A percentile compares a stretch with the other conserved stretches of the same genome.
Conservation (phyloP, 2,329 filamentous ascomycete genomes). For the Fusarium solani-melongenae region DNA sequence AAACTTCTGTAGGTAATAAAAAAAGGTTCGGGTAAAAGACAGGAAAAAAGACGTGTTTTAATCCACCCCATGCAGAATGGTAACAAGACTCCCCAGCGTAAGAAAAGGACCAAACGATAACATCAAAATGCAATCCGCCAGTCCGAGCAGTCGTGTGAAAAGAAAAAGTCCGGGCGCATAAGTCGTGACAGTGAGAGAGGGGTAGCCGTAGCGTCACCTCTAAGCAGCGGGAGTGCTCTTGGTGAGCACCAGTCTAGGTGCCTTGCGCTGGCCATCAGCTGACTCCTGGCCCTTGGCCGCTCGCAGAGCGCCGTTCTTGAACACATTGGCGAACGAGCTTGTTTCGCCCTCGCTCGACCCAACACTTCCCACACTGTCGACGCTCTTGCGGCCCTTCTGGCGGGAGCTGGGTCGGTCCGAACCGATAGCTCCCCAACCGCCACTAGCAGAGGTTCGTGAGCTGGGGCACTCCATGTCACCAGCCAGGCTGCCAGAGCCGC, state of each 20-base stretch:
- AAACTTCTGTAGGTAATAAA: slow-evolving; percentile 46
- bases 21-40: slow-evolving; percentile 33
- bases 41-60: slow-evolving; percentile 36
- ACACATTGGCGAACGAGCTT: slow-evolving; percentile 73
- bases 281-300: slow-evolving; percentile 65
- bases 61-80: slow-evolving; percentile 39
- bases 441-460: slow-evolving; percentile 81
- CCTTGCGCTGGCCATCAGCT: slow-evolving; percentile 77
- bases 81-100: slow-evolving; percentile 41
- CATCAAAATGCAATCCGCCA: slow-evolving; percentile 48
- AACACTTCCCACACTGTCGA: slow-evolving; percentile 74
- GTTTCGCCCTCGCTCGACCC: slow-evolving; percentile 59
- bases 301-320: slow-evolving; percentile 68
- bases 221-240: slow-evolving; percentile 55
- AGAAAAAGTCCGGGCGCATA: slow-evolving; percentile 50
- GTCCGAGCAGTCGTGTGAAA: slow-evolving; percentile 52
- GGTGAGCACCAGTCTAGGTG: slow-evolving; percentile 86
- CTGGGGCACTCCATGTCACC: slow-evolving; percentile 78
- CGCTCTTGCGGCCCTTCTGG: slow-evolving; percentile 72
- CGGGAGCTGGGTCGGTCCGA: slow-evolving; percentile 82
- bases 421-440: slow-evolving; percentile 81
- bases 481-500: slow-evolving; percentile 82
- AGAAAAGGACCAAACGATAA: slow-evolving; percentile 43
- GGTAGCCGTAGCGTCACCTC: slow-evolving; percentile 39
- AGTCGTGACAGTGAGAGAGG: slow-evolving; percentile 48